These are phyloP conservation scores for Bromus sterilis DNA, from an alignment of 176 grass and related monocot species.

Conservation along the genomic window DNA sequence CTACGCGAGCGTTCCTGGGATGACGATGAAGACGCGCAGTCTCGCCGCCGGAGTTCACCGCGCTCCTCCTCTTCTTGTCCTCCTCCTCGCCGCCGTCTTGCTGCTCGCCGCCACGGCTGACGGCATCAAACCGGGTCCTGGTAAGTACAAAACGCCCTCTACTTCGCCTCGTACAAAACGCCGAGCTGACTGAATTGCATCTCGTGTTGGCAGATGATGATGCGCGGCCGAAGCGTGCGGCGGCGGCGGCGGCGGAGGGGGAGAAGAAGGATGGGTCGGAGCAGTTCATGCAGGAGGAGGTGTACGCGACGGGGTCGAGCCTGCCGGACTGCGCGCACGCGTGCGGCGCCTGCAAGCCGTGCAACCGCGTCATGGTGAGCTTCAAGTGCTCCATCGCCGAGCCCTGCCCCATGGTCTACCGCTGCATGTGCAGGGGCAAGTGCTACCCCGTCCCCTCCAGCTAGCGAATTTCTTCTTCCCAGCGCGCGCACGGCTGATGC, in stretches of 20 bases:
- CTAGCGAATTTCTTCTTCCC: neutral
- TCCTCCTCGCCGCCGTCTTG: neutral
- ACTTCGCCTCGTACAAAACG: neutral
- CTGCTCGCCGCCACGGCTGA: slow-evolving; percentile 23
- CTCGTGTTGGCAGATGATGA: neutral
- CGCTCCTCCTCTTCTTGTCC: neutral
- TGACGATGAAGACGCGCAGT: slow-evolving; percentile 25
- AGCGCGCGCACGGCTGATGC: neutral
- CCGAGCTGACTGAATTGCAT: neutral
- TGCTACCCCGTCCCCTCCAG: slow-evolving; percentile 69
- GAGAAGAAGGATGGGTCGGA: neutral
- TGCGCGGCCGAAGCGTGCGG: neutral
- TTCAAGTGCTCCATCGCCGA: slow-evolving; percentile 76
- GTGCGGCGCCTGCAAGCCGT: slow-evolving; percentile 80
- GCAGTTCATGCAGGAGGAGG: slow-evolving; percentile 32
- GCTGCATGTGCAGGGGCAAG: slow-evolving; percentile 84
- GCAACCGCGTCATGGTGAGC: slow-evolving; percentile 89
- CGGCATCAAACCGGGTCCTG: slow-evolving; percentile 32
- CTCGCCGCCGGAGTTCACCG: neutral
- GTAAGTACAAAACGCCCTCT: slow-evolving; percentile 12
- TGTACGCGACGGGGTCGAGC: slow-evolving; percentile 58
- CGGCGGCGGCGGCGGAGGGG: no score
- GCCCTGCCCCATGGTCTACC: slow-evolving; percentile 92
- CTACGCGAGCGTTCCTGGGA: no score
- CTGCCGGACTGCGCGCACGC: slow-evolving; percentile 86